These are phyloP conservation scores for Bryopsis sp. DNA, from an alignment of 139 green algal species.

Conservation along the genomic window DNA sequence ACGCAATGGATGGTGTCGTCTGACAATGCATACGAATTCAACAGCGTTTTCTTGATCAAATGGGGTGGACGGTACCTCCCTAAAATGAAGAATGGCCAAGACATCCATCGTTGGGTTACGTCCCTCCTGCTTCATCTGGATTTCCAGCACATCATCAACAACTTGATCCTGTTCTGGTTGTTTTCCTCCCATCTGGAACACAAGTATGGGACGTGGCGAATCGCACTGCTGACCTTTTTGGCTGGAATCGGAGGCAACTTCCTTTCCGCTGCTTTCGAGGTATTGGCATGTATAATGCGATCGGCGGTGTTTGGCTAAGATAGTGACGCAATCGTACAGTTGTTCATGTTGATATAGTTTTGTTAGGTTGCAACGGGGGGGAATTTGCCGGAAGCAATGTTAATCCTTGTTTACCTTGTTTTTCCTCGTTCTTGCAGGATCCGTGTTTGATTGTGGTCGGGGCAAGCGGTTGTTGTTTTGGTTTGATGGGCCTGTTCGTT, in stretches of 20 bases:
- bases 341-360: too few relatives aligned
- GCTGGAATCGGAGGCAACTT: constrained; percentile 13
- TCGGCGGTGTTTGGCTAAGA: too few relatives aligned
- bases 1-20: not conserved
- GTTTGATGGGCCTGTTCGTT: constrained; percentile 53
- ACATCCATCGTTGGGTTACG: constrained; percentile 39
- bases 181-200: constrained; percentile 43
- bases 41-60: not conserved
- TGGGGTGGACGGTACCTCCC: not conserved
- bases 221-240: not conserved
- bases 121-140: constrained; percentile 42
- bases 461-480: constrained; percentile 56
- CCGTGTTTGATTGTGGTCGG: constrained; percentile 36
- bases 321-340: too few relatives aligned
- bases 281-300: too few relatives aligned
- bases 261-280: constrained; percentile 15
- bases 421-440: not conserved
- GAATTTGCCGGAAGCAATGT: not conserved
- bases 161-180: constrained; percentile 41
- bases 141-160: constrained; percentile 47
- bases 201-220: constrained; percentile 38
- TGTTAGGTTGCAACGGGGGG: too few relatives aligned
- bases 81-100: not conserved
- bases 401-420: not conserved
- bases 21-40: not conserved